Conservation (phyloP, 1,284 basidiomycete species). For the Pseudozyma tsukubaensis region DNA sequence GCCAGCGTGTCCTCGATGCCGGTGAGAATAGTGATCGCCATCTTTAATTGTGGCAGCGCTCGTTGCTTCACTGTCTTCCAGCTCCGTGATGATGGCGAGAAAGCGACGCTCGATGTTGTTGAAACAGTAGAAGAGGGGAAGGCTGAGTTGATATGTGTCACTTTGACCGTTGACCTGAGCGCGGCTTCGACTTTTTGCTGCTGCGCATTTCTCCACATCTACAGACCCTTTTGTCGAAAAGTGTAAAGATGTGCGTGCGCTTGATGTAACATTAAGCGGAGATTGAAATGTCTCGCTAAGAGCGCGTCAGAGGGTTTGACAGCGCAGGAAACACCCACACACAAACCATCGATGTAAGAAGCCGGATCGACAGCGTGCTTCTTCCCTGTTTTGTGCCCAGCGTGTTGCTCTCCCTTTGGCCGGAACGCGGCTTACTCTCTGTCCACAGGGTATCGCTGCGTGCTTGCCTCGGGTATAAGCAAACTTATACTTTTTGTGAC, state of each 20-base stretch:
- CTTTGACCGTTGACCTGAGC: slow-evolving; percentile 32
- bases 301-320: background rate
- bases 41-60: background rate
- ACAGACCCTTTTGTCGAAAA: background rate
- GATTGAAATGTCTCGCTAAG: background rate
- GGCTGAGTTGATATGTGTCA: slow-evolving; percentile 7
- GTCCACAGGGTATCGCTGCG: too few relatives aligned
- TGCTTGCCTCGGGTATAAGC: too few relatives aligned
- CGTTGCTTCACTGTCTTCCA: background rate
- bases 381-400: too few relatives aligned
- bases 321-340: too few relatives aligned
- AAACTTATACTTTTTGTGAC: too few relatives aligned
- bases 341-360: too few relatives aligned
- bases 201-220: slow-evolving; percentile 22
- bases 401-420: too few relatives aligned
- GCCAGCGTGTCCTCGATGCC: slow-evolving; percentile 51
- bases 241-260: background rate
- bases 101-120: background rate
- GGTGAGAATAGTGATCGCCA: slow-evolving; percentile 32
- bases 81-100: background rate
- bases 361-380: too few relatives aligned
- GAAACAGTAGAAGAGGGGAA: background rate
- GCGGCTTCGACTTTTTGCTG: slow-evolving; percentile 17
- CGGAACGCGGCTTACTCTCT: background rate
- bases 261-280: slow-evolving; percentile 1